Evolutionary conservation across 176 grass and related monocot genomes (phyloP).

Genomic region (Ananas comosus): DNA sequence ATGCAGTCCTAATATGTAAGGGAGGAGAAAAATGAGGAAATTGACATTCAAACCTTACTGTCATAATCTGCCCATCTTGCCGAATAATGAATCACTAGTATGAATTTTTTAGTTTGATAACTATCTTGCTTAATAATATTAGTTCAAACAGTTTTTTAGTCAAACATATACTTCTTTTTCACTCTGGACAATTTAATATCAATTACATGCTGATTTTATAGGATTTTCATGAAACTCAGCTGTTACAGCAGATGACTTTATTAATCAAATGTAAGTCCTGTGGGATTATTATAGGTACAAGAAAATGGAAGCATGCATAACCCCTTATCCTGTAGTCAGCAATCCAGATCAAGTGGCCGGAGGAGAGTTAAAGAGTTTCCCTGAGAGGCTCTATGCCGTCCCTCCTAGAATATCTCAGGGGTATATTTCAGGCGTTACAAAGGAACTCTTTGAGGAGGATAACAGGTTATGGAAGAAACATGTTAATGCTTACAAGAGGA

Average conservation of each 20-base stretch:
- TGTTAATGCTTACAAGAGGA: slow-evolving; percentile 64
- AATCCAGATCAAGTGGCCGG: background rate
- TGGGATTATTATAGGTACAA: slow-evolving; percentile 55
- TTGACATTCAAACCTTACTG: too few relatives aligned
- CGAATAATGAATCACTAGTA: too few relatives aligned
- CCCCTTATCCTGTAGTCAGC: slow-evolving; percentile 14
- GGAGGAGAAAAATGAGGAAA: too few relatives aligned
- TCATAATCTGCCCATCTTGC: too few relatives aligned
- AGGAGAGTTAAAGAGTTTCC: slow-evolving; percentile 49
- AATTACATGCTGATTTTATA: too few relatives aligned
- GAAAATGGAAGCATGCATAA: slow-evolving; percentile 74
- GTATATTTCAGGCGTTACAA: slow-evolving; percentile 36
- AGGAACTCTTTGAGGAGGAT: slow-evolving; percentile 46
- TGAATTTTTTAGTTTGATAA: too few relatives aligned
- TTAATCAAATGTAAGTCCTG: slow-evolving; percentile 3
- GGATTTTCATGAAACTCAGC: too few relatives aligned
- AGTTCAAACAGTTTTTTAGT: background rate
- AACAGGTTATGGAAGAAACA: slow-evolving; percentile 66
- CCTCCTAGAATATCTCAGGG: slow-evolving; percentile 61
- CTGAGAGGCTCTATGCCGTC: slow-evolving; percentile 43
- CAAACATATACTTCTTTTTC: too few relatives aligned
- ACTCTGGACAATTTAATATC: too few relatives aligned
- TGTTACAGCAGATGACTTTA: background rate
- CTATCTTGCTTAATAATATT: too few relatives aligned
- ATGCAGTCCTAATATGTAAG: too few relatives aligned